These are phyloP conservation scores for Syncephalastrum racemosum DNA, from an alignment of 371 early-diverging fungal species.

Conservation along the genomic window DNA sequence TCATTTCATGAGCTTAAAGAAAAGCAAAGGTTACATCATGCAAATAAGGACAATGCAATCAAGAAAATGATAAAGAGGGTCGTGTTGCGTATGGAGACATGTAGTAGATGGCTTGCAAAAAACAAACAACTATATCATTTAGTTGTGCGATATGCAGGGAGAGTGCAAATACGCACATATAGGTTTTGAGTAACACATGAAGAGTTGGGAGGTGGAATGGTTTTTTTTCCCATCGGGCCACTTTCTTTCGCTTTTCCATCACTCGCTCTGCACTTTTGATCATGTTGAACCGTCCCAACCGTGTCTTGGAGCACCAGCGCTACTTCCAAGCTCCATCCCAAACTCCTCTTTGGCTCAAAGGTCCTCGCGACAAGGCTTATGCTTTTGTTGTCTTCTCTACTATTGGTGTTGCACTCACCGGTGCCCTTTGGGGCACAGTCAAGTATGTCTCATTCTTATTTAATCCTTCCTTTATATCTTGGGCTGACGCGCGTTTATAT, in stretches of 20 bases:
- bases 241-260: conserved; percentile 16
- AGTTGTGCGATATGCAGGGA: too few species aligned
- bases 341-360: conserved; percentile 34
- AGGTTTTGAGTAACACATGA: too few species aligned
- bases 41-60: too few species aligned
- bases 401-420: conserved; percentile 34
- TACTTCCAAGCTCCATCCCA: conserved; percentile 37
- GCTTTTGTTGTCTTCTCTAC: conserved; percentile 28
- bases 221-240: conserved; percentile 14
- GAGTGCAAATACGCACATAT: too few species aligned
- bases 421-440: conserved; percentile 25
- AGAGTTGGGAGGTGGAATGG: too few species aligned
- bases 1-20: too few species aligned
- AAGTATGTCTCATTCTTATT: conserved; percentile 20
- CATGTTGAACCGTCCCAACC: conserved; percentile 38
- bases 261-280: conserved; percentile 5
- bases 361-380: conserved; percentile 29
- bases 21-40: too few species aligned
- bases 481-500: too few species aligned
- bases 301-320: conserved; percentile 34
- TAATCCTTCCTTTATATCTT: not conserved
- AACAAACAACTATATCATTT: too few species aligned
- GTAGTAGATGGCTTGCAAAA: too few species aligned
- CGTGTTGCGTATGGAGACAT: too few species aligned
- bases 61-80: too few species aligned